A percentile compares a stretch with the other conserved stretches of the same genome.
These are phyloP conservation scores for Globisporangium viniferum DNA, from an alignment of 352 stramenopile species.

Conservation along the genomic window DNA sequence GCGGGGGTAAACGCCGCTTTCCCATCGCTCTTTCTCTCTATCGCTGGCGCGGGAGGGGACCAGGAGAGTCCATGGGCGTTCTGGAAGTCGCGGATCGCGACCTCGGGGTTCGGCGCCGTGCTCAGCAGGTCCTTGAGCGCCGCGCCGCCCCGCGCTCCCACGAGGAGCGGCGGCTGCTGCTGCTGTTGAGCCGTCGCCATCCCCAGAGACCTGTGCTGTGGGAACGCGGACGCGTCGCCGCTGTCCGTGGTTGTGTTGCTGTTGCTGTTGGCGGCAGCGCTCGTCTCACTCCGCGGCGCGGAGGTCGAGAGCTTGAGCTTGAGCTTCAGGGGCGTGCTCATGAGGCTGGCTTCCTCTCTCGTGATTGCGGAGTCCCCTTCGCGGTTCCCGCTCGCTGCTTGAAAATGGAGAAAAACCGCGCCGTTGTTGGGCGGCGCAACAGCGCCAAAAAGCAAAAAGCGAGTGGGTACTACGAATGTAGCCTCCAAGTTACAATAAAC, in stretches of 20 bases:
- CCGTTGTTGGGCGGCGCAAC: background rate
- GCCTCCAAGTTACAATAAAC: background rate
- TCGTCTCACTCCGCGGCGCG: background rate
- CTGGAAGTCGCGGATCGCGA: slow-evolving; percentile 82
- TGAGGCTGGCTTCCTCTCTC: background rate
- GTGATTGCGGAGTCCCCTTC: background rate
- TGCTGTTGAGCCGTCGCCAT: slow-evolving; percentile 20
- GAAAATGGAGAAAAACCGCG: slow-evolving; percentile 5
- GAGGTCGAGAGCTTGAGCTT: slow-evolving; percentile 53
- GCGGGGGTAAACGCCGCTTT: slow-evolving; percentile 41
- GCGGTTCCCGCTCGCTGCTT: background rate
- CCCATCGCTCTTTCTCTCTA: slow-evolving; percentile 14
- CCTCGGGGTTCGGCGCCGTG: slow-evolving; percentile 79
- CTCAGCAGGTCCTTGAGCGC: slow-evolving; percentile 80
- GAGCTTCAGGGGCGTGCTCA: slow-evolving; percentile 59
- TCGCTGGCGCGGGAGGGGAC: slow-evolving; percentile 10
- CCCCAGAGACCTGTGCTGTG: slow-evolving; percentile 17
- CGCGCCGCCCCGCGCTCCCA: slow-evolving; percentile 68
- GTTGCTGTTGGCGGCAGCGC: background rate
- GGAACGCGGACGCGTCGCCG: slow-evolving; percentile 10
- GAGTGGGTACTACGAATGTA: background rate
- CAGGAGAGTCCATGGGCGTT: slow-evolving; percentile 52
- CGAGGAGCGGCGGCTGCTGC: slow-evolving; percentile 38
- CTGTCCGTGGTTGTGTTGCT: slow-evolving; percentile 13
- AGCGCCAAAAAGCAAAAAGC: background rate